Percentiles rank a stretch among this genome's conserved stretches.
Evolutionary conservation across 352 stramenopile genomes (phyloP).

Genomic region (Phytopythium delawarense): DNA sequence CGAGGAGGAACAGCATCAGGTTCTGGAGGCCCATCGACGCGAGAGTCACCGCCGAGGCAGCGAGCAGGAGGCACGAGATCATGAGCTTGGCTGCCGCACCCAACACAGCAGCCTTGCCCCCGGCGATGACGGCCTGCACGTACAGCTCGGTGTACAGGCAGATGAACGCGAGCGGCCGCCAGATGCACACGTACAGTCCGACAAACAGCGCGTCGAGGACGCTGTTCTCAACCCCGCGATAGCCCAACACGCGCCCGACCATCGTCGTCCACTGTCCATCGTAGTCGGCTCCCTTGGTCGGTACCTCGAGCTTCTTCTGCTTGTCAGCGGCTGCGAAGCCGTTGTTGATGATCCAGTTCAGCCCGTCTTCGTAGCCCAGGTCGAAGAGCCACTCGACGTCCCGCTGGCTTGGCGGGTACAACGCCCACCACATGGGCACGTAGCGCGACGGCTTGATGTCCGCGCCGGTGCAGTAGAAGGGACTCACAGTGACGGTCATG

Average conservation of each 20-base stretch:
- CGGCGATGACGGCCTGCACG: constrained; percentile 58
- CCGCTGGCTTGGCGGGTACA: constrained; percentile 58
- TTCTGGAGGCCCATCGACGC: constrained; percentile 52
- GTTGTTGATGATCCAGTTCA: constrained; percentile 58
- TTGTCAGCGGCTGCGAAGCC: constrained; percentile 17
- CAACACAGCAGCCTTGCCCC: constrained; percentile 67
- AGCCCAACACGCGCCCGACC: constrained; percentile 72
- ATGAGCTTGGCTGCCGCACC: constrained; percentile 65
- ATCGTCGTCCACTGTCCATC: constrained; percentile 63
- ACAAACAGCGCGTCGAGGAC: constrained; percentile 76
- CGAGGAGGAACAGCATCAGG: constrained; percentile 56
- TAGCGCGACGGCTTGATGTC: constrained; percentile 90
- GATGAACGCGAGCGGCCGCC: constrained; percentile 73
- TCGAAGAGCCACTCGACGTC: constrained; percentile 86
- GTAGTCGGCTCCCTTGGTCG: constrained; percentile 48
- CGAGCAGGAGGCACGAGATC: constrained; percentile 57
- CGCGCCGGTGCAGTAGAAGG: constrained; percentile 84
- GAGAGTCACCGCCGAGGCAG: constrained; percentile 31
- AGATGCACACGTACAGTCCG: constrained; percentile 65
- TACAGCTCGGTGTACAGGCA: constrained; percentile 83
- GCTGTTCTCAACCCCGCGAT: constrained; percentile 59
- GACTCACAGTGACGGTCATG: constrained; percentile 74
- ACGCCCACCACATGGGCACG: constrained; percentile 84
- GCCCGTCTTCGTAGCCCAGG: constrained; percentile 75
- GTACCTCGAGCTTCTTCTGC: constrained; percentile 37